Conservation (phyloP, 208 protist species). For the Borovskyia barvae region DNA sequence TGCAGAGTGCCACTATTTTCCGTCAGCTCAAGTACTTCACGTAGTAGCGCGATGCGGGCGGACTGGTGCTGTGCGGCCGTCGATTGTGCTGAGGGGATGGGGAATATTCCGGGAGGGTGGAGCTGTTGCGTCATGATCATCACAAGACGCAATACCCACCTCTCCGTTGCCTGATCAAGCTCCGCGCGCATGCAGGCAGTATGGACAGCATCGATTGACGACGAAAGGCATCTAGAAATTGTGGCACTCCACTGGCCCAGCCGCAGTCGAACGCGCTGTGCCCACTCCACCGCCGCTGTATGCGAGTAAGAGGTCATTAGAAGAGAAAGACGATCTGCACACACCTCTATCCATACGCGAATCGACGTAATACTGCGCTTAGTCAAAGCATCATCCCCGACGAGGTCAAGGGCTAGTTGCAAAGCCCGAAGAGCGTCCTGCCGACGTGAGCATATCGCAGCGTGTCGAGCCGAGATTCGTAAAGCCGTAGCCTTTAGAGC, state of each 20-base stretch:
- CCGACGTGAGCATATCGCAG: conserved; percentile 7
- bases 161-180: conserved; percentile 2
- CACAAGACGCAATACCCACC: conserved; percentile 6
- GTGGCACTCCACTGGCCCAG: conserved; percentile 7
- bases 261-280: conserved; percentile 4
- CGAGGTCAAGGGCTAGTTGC: conserved; percentile 2
- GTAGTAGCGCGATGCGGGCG: neutral
- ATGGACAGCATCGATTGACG: neutral
- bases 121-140: neutral
- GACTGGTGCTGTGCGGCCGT: neutral
- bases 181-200: conserved; percentile 4
- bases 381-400: neutral
- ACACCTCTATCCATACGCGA: conserved; percentile 14
- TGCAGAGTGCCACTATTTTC: conserved; percentile 3
- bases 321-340: conserved; percentile 4
- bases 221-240: no score
- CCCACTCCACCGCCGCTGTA: conserved; percentile 10
- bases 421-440: conserved; percentile 11
- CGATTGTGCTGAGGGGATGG: neutral
- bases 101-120: neutral
- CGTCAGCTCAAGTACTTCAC: conserved; percentile 8
- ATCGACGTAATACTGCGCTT: neutral
- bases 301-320: neutral
- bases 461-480: conserved; percentile 11
- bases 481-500: neutral